Base-by-base conservation (phyloP, 2,329 filamentous ascomycete species). In the Ilyonectria sp. region DNA sequence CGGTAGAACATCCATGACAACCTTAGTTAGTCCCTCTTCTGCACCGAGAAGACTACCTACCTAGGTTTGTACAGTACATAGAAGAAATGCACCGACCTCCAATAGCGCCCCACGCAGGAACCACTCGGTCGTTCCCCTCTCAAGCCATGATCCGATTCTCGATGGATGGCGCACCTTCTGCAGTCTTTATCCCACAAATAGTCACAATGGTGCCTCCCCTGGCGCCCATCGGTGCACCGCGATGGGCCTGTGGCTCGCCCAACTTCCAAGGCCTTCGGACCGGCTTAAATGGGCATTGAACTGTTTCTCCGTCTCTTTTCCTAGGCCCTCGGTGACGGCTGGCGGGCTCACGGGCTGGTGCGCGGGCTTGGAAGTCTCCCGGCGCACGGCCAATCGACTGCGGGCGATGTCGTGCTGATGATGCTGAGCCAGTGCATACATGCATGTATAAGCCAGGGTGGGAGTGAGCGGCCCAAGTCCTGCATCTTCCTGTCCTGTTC, bases 311-410 rank as follows among this genome's bases (percentile, higher is more conserved):
- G n/a, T 21, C 19, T 50, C 17, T n/a, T 21, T 35, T 37, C 31
- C 31, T 54, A 21, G 50, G n/a, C 31, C 19, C 31, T 17, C 23
- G n/a, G 6, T 19, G 40, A 17, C 40, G 40, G n/a, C 31, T 54
- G n/a, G 31, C 46, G 43, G 23, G n/a, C 31, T 54, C 10, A 19
- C 46, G 43, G 23, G 23, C 6, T 23, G 17, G 31, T 37, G 53
- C 26, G 49, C 52, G 29, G 37, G 52, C 44, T 43, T 43, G 40
- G 47, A 49, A 10, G 49, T 35, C 19, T 52, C 29, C 56, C 55
- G 44, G 63, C 58, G 63, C 52, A 61, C 63, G 63, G 57, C 44
- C 46, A 60, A 53, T 61, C n/a, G 62, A 60, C 53, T 44, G 56
- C 15, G 49, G 33, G 15, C 15, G 40, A 66, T 66, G 63, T 66